phyloP scores from a whole-genome alignment of 306 rosid genomes.

The Potentilla sterilis region DNA sequence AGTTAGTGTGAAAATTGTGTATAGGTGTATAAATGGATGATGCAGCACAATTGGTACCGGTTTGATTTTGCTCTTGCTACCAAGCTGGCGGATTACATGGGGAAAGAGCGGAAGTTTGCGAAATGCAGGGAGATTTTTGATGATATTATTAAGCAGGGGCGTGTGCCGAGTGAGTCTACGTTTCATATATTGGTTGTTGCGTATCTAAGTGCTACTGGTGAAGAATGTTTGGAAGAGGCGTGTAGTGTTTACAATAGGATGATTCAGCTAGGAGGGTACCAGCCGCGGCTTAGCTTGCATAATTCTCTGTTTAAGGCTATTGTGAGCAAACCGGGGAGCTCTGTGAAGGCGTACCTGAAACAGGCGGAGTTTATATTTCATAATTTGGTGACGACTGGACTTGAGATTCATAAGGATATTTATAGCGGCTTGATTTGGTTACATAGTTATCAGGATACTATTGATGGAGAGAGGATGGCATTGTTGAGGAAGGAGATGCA shows the following conservation, averaged over 20 bases:
- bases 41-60: slow-evolving; percentile 75
- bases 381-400: slow-evolving; percentile 67
- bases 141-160: slow-evolving; percentile 86
- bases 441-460: slow-evolving; percentile 80
- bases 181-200: slow-evolving; percentile 87
- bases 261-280: slow-evolving; percentile 96
- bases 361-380: slow-evolving; percentile 93
- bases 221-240: slow-evolving; percentile 90
- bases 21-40: slow-evolving; percentile 96
- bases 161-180: slow-evolving; percentile 87
- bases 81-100: slow-evolving; percentile 86
- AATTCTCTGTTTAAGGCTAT: slow-evolving; percentile 79
- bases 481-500: slow-evolving; percentile 67
- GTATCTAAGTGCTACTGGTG: slow-evolving; percentile 71
- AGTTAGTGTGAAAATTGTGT: not conserved
- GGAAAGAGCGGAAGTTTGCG: slow-evolving; percentile 78
- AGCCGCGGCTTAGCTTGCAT: slow-evolving; percentile 82
- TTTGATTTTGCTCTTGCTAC: slow-evolving; percentile 90
- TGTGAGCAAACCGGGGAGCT: slow-evolving; percentile 59
- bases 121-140: slow-evolving; percentile 91
- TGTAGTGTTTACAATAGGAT: slow-evolving; percentile 74
- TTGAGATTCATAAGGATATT: slow-evolving; percentile 71
- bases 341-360: slow-evolving; percentile 66
- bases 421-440: slow-evolving; percentile 89
- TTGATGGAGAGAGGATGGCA: slow-evolving; percentile 69